phyloP scores from a whole-genome alignment of 2,329 filamentous ascomycete species.

The Zymoseptoria ardabiliae region DNA sequence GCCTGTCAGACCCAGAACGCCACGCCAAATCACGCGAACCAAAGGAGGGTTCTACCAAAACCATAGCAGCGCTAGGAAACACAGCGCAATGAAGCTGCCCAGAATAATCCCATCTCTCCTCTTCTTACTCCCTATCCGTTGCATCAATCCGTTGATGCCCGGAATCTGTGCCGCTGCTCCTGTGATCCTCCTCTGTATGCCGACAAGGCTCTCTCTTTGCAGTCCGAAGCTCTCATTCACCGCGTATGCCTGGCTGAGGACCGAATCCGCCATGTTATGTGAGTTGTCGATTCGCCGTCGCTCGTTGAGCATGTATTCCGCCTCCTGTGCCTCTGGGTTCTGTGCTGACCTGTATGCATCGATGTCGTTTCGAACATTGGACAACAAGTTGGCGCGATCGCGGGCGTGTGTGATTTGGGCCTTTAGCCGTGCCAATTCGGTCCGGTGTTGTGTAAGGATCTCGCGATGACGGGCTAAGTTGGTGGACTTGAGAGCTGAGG shows the following conservation, averaged over 20 bases:
- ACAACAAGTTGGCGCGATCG: constrained; percentile 81
- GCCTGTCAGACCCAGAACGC: not conserved
- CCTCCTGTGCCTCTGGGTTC: constrained; percentile 76
- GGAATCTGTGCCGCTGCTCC: constrained; percentile 84
- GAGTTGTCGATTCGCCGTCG: constrained; percentile 78
- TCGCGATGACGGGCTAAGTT: constrained; percentile 88
- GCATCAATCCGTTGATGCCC: constrained; percentile 85
- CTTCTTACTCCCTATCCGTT: constrained; percentile 89
- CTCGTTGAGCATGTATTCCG: constrained; percentile 96
- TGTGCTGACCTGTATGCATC: constrained; percentile 65
- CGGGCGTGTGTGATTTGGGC: constrained; percentile 68
- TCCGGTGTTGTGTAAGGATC: constrained; percentile 78
- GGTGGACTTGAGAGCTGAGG: constrained; percentile 93
- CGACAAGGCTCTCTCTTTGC: constrained; percentile 80
- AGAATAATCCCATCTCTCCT: constrained; percentile 90
- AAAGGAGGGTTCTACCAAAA: constrained; percentile 48
- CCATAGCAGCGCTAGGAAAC: constrained; percentile 78
- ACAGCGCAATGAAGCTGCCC: constrained; percentile 83
- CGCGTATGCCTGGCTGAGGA: constrained; percentile 91
- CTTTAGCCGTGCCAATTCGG: constrained; percentile 70
- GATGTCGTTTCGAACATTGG: constrained; percentile 87
- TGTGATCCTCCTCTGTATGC: constrained; percentile 85
- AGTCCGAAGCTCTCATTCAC: constrained; percentile 85
- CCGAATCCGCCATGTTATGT: constrained; percentile 79
- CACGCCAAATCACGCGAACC: not conserved